Evolutionary conservation across 495 filamentous ascomycete genomes (phyloP), one percentile per base, ranked within the genome.

Genomic region (Pseudevernia furfuracea): DNA sequence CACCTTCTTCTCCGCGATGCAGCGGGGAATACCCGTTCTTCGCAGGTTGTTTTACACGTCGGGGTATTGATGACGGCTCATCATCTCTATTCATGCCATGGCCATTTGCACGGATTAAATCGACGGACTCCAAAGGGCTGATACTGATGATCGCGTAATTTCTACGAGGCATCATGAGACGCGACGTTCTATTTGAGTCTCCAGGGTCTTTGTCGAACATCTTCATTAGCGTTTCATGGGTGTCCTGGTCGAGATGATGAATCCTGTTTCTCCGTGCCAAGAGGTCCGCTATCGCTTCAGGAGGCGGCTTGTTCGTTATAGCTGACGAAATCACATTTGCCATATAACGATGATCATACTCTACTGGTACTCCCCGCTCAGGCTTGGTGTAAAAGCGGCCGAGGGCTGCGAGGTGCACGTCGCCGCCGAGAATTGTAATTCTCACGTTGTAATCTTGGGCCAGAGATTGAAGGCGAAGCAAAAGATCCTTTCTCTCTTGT

Each of bases 241-340:
- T 95, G 34, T 90, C 79, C 53, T 79, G 70, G 73, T 94, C 88
- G n/a, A 96, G 78, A 71, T 93, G 91, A 71, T 97, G 92, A 64
- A 96, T 88, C 76, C 92, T 96, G 78, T 97, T 97, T 53, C 91
- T 77, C 55, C 85, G 77, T 4, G 91, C 89, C 21, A 97, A 79
- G 12, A 97, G 79, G 69, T 96, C 92, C 43, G 92, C 91, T n/a
- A 97, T 89, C 2, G 91, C 87, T 67, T 81, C 80, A 23, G 93
- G 91, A 1, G 93, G 93, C 11, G 93, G 93, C 76, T 96, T 94
- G 78, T 97, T 96, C 67, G 92, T 92, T 73, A 97, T 95, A 55
- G 89, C 89, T 37, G 81, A 85, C 63, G 84, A 87, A 71, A 92
- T 80, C 64, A 92, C 78, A 70, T 91, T 91, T 64, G 83, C 81